phyloP scores from a whole-genome alignment of 805 yeast genomes.

The Cyberlindnera nakhonratchasimensis region DNA sequence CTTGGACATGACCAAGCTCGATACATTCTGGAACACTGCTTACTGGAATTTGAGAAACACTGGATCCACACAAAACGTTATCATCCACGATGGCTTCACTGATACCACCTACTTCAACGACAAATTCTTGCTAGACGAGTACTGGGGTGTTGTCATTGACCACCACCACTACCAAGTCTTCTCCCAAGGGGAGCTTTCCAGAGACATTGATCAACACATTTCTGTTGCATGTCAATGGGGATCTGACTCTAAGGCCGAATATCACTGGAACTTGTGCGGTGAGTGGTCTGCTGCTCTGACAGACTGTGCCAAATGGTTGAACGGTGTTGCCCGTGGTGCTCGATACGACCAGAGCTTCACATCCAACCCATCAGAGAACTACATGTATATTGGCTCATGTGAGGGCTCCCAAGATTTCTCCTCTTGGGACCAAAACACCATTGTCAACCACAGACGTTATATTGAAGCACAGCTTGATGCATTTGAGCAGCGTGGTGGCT shows the following conservation, averaged over 20 bases:
- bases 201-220: conserved; percentile 61
- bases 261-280: conserved; percentile 76
- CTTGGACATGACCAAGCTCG: conserved; percentile 55
- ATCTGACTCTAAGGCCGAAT: conserved; percentile 41
- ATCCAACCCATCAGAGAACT: conserved; percentile 32
- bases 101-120: conserved; percentile 59
- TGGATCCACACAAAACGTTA: conserved; percentile 51
- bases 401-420: conserved; percentile 41
- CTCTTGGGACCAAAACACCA: conserved; percentile 59
- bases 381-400: conserved; percentile 59
- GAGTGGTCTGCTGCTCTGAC: conserved; percentile 93
- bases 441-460: conserved; percentile 57
- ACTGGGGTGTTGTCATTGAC: conserved; percentile 73
- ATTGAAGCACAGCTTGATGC: conserved; percentile 93
- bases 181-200: conserved; percentile 54
- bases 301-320: conserved; percentile 85
- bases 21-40: conserved; percentile 58
- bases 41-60: conserved; percentile 59
- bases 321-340: conserved; percentile 82
- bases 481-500: conserved; percentile 69
- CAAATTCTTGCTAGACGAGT: conserved; percentile 40
- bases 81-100: conserved; percentile 83
- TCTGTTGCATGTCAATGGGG: conserved; percentile 51
- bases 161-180: conserved; percentile 93
- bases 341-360: conserved; percentile 65